A percentile compares a stretch with the other conserved stretches of the same genome.
These are phyloP conservation scores for Brassica incana DNA, from an alignment of 345 rosid genomes.

Conservation along the genomic window DNA sequence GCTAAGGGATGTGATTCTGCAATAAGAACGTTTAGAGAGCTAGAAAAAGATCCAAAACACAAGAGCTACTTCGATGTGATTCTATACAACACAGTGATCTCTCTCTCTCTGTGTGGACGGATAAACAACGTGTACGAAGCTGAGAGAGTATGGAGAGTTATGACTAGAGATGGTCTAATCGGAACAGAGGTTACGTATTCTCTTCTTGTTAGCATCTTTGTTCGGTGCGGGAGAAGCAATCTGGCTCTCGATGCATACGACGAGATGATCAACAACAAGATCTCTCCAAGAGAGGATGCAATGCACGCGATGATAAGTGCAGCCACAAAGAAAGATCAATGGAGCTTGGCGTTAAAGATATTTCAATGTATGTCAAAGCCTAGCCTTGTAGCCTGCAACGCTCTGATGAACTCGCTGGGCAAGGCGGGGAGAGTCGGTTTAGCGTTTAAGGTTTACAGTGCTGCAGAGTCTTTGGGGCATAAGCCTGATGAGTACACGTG, in stretches of 20 bases:
- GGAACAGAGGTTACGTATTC: constrained; percentile 71
- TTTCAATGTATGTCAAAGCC: constrained; percentile 68
- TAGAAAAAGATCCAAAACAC: constrained; percentile 45
- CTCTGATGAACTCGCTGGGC: constrained; percentile 66
- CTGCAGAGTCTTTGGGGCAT: constrained; percentile 55
- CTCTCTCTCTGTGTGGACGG: constrained; percentile 54
- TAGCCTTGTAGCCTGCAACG: constrained; percentile 65
- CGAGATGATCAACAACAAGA: constrained; percentile 58
- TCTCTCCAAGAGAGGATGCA: constrained; percentile 54
- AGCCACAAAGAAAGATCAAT: constrained; percentile 59
- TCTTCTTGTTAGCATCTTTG: constrained; percentile 65
- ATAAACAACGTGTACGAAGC: constrained; percentile 51
- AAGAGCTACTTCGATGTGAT: constrained; percentile 51
- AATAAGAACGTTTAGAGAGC: constrained; percentile 50
- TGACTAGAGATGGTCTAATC: constrained; percentile 54
- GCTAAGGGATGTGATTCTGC: constrained; percentile 57
- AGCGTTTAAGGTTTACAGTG: constrained; percentile 57
- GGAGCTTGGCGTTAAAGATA: constrained; percentile 55
- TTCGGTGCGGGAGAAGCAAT: constrained; percentile 58
- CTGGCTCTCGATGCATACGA: constrained; percentile 78
- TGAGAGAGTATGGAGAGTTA: constrained; percentile 62
- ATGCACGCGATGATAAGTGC: constrained; percentile 63
- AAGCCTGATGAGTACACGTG: constrained; percentile 70
- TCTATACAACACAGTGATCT: constrained; percentile 75
- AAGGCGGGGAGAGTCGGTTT: constrained; percentile 60